Evolutionary conservation across 2,329 filamentous ascomycete species (phyloP).

Genomic region (Cordyceps farinosa): DNA sequence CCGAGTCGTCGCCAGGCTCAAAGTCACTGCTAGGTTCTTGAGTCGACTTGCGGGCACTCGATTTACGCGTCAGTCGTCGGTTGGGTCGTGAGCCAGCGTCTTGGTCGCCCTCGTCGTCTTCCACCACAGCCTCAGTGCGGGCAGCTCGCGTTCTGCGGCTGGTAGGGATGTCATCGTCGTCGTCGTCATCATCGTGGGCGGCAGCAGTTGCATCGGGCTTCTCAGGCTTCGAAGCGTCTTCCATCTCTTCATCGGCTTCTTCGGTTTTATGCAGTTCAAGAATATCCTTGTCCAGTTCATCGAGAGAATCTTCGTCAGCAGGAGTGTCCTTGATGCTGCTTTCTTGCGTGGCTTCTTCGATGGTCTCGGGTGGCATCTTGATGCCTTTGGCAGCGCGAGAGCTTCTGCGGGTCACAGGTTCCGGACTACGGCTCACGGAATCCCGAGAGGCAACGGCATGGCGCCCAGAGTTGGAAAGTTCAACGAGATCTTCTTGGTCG

Average conservation of each 20-base stretch:
- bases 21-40: conserved; percentile 60
- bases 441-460: conserved; percentile 49
- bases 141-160: conserved; percentile 43
- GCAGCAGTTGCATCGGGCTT: conserved; percentile 24
- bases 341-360: conserved; percentile 54
- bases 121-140: conserved; percentile 30
- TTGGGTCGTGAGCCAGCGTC: conserved; percentile 31
- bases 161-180: conserved; percentile 48
- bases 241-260: conserved; percentile 30
- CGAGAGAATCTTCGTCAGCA: conserved; percentile 31
- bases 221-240: conserved; percentile 25
- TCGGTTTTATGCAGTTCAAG: conserved; percentile 29
- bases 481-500: conserved; percentile 52
- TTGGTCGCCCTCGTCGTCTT: conserved; percentile 29
- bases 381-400: conserved; percentile 51
- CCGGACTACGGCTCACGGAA: conserved; percentile 55
- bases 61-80: conserved; percentile 47
- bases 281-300: conserved; percentile 37
- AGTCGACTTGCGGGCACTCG: conserved; percentile 40
- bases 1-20: conserved; percentile 57
- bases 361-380: conserved; percentile 45
- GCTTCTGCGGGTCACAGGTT: conserved; percentile 44
- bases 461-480: conserved; percentile 59
- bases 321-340: conserved; percentile 34
- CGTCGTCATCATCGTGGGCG: conserved; percentile 34